Conservation (phyloP, 78 protist genomes). For the Dictyostelium capitatum region DNA sequence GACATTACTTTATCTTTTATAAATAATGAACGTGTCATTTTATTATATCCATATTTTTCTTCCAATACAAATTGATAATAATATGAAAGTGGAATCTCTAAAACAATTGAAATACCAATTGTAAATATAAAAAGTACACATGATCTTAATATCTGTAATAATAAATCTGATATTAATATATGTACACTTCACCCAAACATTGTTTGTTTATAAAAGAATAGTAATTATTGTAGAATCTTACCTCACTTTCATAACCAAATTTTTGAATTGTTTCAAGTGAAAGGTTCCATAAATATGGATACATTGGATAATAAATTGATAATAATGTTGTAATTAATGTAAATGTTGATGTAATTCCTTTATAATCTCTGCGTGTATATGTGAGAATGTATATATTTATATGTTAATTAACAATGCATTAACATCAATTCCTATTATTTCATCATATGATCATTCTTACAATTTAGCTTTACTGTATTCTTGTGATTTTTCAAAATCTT, state of each 20-base stretch:
- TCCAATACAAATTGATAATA: slow-evolving; percentile 90
- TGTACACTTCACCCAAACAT: no score
- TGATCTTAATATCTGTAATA: slow-evolving; percentile 44
- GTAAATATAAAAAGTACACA: neutral
- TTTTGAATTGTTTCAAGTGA: neutral
- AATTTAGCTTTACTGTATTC: slow-evolving; percentile 59
- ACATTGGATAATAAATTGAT: neutral
- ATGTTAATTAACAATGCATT: neutral
- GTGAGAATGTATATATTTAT: neutral
- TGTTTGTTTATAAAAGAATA: neutral
- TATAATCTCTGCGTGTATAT: neutral
- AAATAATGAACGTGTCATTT: slow-evolving; percentile 56
- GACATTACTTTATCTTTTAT: slow-evolving; percentile 56
- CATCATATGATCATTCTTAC: neutral
- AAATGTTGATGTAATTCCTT: neutral
- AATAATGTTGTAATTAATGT: neutral
- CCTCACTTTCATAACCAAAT: slow-evolving; percentile 50
- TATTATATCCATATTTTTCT: slow-evolving; percentile 90
- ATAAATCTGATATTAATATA: neutral
- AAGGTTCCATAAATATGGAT: slow-evolving; percentile 50
- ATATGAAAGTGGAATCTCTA: slow-evolving; percentile 73
- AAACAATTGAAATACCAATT: neutral
- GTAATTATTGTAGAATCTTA: neutral
- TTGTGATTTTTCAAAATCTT: slow-evolving; percentile 69
- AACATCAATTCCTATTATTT: neutral